phyloP scores from a whole-genome alignment of 2,329 filamentous ascomycete species.

The Alternaria rosae region DNA sequence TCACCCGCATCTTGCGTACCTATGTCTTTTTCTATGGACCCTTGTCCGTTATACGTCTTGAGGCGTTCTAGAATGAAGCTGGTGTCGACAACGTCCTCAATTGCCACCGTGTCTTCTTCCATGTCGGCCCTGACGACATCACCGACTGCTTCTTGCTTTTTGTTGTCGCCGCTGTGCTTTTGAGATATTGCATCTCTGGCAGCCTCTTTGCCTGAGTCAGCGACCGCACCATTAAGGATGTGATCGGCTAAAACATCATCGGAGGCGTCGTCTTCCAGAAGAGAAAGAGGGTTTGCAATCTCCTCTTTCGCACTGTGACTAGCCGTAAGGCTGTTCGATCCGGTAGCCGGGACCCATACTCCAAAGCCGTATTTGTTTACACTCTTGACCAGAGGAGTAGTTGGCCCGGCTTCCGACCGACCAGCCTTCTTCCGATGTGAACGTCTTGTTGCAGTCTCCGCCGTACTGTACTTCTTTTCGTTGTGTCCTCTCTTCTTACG shows the following conservation, averaged over 20 bases:
- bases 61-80: not conserved
- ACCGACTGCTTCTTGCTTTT: accelerated
- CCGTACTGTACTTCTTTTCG: not conserved
- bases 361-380: not conserved
- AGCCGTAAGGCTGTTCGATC: not conserved
- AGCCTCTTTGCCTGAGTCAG: no score
- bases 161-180: not conserved
- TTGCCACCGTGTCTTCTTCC: not conserved
- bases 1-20: not conserved
- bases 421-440: not conserved
- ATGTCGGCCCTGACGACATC: not conserved
- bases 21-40: not conserved
- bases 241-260: not conserved
- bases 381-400: not conserved
- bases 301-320: not conserved
- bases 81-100: not conserved
- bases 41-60: not conserved
- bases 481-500: not conserved
- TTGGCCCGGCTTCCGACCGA: not conserved
- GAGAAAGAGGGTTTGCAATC: not conserved
- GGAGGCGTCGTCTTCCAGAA: not conserved
- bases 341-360: not conserved
- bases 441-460: not conserved
- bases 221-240: no score
- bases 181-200: not conserved